Conservation (phyloP, 208 protist species). For the Vickermania ingenoplastis region DNA sequence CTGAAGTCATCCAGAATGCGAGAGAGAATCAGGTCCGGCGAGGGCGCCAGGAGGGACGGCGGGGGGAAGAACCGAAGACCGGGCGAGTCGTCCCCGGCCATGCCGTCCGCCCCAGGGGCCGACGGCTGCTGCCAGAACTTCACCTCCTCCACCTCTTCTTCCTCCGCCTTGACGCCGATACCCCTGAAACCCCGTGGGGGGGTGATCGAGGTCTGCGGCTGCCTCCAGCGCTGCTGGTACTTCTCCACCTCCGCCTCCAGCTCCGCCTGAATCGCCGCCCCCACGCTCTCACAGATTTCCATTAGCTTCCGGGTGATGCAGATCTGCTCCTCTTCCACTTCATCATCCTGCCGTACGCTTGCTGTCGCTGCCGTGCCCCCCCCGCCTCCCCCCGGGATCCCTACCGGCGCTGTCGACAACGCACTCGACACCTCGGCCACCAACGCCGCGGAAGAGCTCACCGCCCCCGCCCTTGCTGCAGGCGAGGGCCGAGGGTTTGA, state of each 20-base stretch:
- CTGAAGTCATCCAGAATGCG: slow-evolving; percentile 74
- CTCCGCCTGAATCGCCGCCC: background rate
- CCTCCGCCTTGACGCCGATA: background rate
- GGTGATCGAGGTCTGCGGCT: background rate
- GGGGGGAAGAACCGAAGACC: background rate
- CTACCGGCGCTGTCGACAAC: no score
- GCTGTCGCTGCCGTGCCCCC: background rate
- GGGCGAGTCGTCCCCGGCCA: no score
- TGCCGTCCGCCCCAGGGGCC: no score
- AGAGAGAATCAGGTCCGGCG: slow-evolving; percentile 17
- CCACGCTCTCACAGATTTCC: background rate
- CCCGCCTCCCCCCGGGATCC: background rate
- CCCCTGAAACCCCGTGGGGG: no score
- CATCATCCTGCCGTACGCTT: background rate
- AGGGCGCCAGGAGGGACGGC: background rate
- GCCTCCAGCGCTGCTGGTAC: no score
- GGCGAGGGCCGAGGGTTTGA: no score
- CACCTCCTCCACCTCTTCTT: no score
- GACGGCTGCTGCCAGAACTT: no score
- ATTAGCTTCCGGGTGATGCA: background rate
- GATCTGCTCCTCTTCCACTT: background rate
- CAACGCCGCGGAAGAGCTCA: background rate
- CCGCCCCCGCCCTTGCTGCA: no score
- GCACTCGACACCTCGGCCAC: background rate
- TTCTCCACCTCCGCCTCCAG: background rate